Evolutionary conservation across 2,329 filamentous ascomycete genomes (phyloP).

Genomic region (Reticulascus tulasneorum): DNA sequence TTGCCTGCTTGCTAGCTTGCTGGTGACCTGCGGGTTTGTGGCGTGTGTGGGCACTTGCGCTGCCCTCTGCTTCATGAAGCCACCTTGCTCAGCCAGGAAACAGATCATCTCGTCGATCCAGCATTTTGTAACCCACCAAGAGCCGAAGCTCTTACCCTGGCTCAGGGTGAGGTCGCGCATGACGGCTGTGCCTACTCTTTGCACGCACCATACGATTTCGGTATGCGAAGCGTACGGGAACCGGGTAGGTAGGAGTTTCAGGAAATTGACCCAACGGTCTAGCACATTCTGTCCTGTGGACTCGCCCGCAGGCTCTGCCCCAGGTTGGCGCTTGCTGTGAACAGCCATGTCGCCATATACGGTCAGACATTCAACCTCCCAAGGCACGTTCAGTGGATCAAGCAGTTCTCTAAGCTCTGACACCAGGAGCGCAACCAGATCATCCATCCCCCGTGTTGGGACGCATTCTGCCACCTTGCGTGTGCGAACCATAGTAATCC

Average conservation of each 20-base stretch:
- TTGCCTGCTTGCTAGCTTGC: conserved; percentile 30
- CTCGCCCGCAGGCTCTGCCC: conserved; percentile 30
- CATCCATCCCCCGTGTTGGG: conserved; percentile 61
- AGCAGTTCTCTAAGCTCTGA: conserved; percentile 67
- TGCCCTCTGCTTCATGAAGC: conserved; percentile 67
- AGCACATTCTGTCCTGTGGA: conserved; percentile 61
- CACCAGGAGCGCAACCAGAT: conserved; percentile 59
- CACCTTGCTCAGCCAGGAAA: conserved; percentile 85
- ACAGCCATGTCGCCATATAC: conserved; percentile 55
- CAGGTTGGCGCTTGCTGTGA: conserved; percentile 40
- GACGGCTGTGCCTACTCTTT: conserved; percentile 70
- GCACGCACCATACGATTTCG: conserved; percentile 72
- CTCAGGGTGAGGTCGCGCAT: conserved; percentile 78
- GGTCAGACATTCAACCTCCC: conserved; percentile 60
- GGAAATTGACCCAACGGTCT: conserved; percentile 73
- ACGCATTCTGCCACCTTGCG: conserved; percentile 62
- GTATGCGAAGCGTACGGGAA: conserved; percentile 72
- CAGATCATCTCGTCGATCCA: conserved; percentile 93
- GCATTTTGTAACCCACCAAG: conserved; percentile 93
- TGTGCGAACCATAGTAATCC: conserved; percentile 64
- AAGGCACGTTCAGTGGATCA: conserved; percentile 62
- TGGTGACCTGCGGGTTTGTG: conserved; percentile 28
- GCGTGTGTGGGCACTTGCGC: conserved; percentile 25
- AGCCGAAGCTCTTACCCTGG: conserved; percentile 76
- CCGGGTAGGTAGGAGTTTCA: conserved; percentile 62